Base-by-base conservation (phyloP, 306 rosid genomes). In the Arachis hypogaea region DNA sequence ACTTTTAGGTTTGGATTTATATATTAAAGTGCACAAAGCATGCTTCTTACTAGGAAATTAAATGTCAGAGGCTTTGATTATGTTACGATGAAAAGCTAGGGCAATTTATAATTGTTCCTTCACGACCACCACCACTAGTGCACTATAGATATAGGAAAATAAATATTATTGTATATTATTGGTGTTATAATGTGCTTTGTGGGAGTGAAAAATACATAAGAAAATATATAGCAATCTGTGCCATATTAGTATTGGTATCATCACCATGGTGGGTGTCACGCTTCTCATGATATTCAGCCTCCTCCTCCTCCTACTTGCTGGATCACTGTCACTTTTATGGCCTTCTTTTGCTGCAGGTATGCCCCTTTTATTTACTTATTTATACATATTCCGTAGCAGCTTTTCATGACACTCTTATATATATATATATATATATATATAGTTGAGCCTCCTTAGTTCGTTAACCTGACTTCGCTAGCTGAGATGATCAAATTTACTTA, bases 271-370 rank as follows among this genome's bases (percentile, higher is more conserved):
- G 46, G 46, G 9, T 43, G 8, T 43, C 7, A 43, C 7, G 46
- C 46, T 43, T 43, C 46, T 43, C 9, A 43, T 33, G 38, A 80
- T 64, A 62, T 67, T 80, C 64, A 49, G 46, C 59, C 68, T 86
- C 29, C 63, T 88, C 78, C 68, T 82, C 72, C 86, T 88, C 67
- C 62, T 83, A 58, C 12, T 82, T 82, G 81, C 82, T 36, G 86
- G 59, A 9, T 71, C 88, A 16, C 78, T 86, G 59, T 71, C 88
- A 16, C 78, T 86, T 63, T 62, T 83, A 59, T 69, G 86, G 55
- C 58, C 86, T 74, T 81, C 81, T 77, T 78, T 73, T 6, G 82
- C 88, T 6, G 81, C 88, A 81, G 91, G 90, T 86, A 54, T 7
- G 70, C 61, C 58, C 41, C 78, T 74, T 47, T 49, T 11, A 2